Evolutionary conservation across 2,329 filamentous ascomycete genomes (phyloP), one percentile per base, ranked within the genome.

Genomic region (Graphilbum sp.): DNA sequence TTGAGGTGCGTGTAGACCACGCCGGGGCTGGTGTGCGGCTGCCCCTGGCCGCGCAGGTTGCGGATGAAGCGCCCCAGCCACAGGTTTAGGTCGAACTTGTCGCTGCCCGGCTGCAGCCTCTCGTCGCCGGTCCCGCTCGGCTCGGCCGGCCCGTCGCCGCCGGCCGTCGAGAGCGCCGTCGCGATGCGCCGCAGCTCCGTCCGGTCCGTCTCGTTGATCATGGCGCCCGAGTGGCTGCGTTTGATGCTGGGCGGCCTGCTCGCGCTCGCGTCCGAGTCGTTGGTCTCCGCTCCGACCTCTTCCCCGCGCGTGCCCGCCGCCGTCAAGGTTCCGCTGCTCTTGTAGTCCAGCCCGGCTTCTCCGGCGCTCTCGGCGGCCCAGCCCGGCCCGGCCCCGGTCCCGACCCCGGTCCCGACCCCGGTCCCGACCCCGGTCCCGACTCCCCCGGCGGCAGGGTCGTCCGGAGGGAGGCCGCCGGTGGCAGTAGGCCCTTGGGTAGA

Each of bases 1-100:
- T 70, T 79, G 39, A 83, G 60, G 49, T 80, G 69, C 52, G 70
- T 68, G 58, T 77, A 83, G 34, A 67, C 64, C 34, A 83, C 63
- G 34, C 78, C 77, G 1, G 72, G 66, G n/a, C 68, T 70, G 46
- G 75, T 67, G 53, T 72, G 73, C 15, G 57, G 54, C 45, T 63
- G 60, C 36, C 69, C 74, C 39, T 69, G 64, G 42, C 57, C 61
- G 25, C 63, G 62, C 35, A 64, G 58, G 38, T 69, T 55, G 41
- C 61, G 61, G 24, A 74, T 66, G n/a, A 79, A 53, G 25, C 68
- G 59, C 57, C 67, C 72, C 37, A 70, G 68, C 75, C 75, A 80
- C 3, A 57, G 55, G 19, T 57, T 54, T 10, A 64, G 57, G 41
- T 58, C 63, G 51, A 73, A 73, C 13, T 62, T 58, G n/a, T 54